Evolutionary conservation across 495 filamentous ascomycete genomes (phyloP), one percentile per base, ranked within the genome.

Genomic region (Aspergillus conjunctus): DNA sequence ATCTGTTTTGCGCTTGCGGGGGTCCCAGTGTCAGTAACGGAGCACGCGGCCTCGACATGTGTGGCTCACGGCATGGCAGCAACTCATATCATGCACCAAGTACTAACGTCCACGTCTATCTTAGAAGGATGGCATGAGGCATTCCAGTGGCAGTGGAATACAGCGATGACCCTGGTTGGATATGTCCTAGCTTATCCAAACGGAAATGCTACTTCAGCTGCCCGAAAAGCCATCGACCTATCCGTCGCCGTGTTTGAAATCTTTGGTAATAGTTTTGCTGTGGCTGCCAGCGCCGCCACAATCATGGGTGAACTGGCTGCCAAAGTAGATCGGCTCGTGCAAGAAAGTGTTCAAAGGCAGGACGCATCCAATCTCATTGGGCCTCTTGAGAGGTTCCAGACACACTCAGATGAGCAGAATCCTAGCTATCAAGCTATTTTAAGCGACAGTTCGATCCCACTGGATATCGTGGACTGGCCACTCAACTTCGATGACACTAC

Each of bases 131-230:
- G 80, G 77, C 71, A 80, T 56, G 78, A 82, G 59, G 73, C 70
- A 2, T 85, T 80, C 45, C 77, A 81, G 22, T 82, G 71, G 65
- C 78, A 82, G 61, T 84, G 81, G 81, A 82, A 83, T 51, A 76
- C 79, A 3, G 65, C 76, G 18, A 73, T 84, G 58, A 72, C 80
- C 4, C 62, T 84, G 7, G 65, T 84, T 14, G 83, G 80, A 5
- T 85, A 79, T 48, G 55, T 78, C 5, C 56, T 85, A 0, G 79
- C 75, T 0, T 79, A 76, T 31, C 81, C 81, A 0, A 30, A 63
- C 0, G 26, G 64, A 14, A 18, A 66, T 0, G 52, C 67, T 14
- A 70, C 75, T 0, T 53, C 59, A 0, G 50, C 63, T 14, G 81
- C 77, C 2, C 63, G 79, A 11, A 65, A 54, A 9, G 71, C 77